phyloP scores from a whole-genome alignment of 768 basidiomycete species.

The Serendipita sp. region DNA sequence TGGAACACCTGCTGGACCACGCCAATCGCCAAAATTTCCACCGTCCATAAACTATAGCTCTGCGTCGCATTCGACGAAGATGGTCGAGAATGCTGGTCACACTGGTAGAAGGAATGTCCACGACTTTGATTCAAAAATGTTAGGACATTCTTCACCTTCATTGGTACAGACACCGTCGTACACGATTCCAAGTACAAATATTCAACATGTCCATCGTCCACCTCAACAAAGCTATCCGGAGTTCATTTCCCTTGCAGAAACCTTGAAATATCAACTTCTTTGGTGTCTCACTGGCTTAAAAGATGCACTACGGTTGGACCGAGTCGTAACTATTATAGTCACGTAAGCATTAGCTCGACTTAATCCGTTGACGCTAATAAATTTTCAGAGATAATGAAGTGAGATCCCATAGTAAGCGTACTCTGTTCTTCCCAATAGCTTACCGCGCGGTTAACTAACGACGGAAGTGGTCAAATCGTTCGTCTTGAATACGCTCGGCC shows the following conservation, averaged over 20 bases:
- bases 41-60: no score
- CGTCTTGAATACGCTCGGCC: constrained; percentile 52
- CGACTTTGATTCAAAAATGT: no score
- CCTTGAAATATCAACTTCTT: constrained; percentile 39
- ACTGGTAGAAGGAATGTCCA: no score
- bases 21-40: no score
- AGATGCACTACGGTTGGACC: constrained; percentile 61
- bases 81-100: no score
- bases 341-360: constrained; percentile 27
- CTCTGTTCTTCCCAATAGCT: not conserved
- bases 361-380: not conserved
- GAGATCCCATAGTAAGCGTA: constrained; percentile 32
- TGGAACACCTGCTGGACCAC: no score
- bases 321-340: constrained; percentile 39
- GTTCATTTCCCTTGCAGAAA: constrained; percentile 50
- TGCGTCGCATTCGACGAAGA: no score
- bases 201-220: not conserved
- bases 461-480: constrained; percentile 48
- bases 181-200: no score
- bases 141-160: no score
- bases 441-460: not conserved
- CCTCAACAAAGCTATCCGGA: constrained; percentile 32
- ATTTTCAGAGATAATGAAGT: constrained; percentile 54
- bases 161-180: no score
- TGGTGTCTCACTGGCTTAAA: constrained; percentile 45